Base-by-base conservation (phyloP, 352 stramenopile genomes). In the Saprolegnia parasitica region DNA sequence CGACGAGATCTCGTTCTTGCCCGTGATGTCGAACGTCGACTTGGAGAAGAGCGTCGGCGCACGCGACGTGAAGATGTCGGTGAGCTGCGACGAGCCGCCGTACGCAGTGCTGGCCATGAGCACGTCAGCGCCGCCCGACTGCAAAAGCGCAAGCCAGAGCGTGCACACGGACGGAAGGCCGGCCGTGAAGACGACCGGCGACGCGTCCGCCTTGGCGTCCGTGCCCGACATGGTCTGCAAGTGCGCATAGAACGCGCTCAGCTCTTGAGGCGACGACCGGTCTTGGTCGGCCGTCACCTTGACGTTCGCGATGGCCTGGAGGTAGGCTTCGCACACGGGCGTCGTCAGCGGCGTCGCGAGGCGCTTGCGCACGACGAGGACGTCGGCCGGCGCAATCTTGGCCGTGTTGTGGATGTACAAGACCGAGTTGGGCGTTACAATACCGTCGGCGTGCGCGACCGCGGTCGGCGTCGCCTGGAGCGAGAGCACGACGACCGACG, bases 61-160 rank as follows among this genome's bases (percentile, higher is more conserved):
- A 5, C 29, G 67, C 16, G 13, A 20, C 9, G 50, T 50, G 26
- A 73, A 71, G 21, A 75, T 58, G 46, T 75, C 71, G 13, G 71
- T 75, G 3, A 75, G 46, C 40, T 75, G 54, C 23, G 46, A 67
- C 39, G 58, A 72, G 11, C 71, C 71, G 21, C 71, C 71, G 50
- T 75, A 75, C 10, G 71, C 66, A 16, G 71, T 75, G 26, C 35
- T 65, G 3, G 71, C 71, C 71, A 75, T 75, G 55, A 75, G 55
- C 3, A 75, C 64, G 54, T 75, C 65, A n/a, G 64, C 71, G 23
- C 58, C 50, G 26, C 71, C 71, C 32, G 35, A 24, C 40, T 55
- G 62, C 9, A 72, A 24, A 20, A 75, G 54, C 6, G 65, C 42
- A 4, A 71, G n/a, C 71, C 71, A 75, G 9, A 75, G 32, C 15